Percentiles rank a stretch among this genome's conserved stretches.
These are phyloP conservation scores for Phlegmacium glaucopus DNA, from an alignment of 768 basidiomycete species.

Conservation along the genomic window DNA sequence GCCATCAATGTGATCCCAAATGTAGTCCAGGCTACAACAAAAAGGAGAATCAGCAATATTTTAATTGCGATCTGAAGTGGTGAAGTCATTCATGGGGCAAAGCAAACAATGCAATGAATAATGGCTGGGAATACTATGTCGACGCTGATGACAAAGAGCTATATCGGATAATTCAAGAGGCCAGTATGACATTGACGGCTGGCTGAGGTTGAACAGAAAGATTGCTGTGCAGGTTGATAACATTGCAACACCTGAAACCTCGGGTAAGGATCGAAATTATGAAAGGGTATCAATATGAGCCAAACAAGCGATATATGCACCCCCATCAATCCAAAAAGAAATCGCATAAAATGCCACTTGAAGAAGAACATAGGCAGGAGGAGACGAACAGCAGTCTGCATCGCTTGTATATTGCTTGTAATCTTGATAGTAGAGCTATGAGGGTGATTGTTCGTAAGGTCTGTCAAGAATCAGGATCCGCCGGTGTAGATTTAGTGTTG, in stretches of 20 bases:
- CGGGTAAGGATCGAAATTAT: background rate
- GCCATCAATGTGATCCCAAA: constrained; percentile 71
- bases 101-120: constrained; percentile 70
- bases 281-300: constrained; percentile 31
- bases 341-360: constrained; percentile 63
- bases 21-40: constrained; percentile 58
- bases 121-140: constrained; percentile 73
- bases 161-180: constrained; percentile 70
- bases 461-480: too few species aligned
- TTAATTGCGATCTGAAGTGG: too few species aligned
- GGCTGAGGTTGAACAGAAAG: constrained; percentile 67
- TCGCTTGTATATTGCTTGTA: constrained; percentile 50
- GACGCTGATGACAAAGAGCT: constrained; percentile 65
- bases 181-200: constrained; percentile 61
- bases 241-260: constrained; percentile 40
- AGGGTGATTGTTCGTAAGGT: background rate
- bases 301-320: constrained; percentile 50
- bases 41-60: background rate
- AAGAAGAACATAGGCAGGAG: constrained; percentile 71
- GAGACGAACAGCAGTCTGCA: constrained; percentile 62
- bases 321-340: constrained; percentile 60
- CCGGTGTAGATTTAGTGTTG: too few species aligned
- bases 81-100: constrained; percentile 52
- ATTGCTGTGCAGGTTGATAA: constrained; percentile 53
- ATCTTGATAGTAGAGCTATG: constrained; percentile 69